phyloP scores from a whole-genome alignment of 768 basidiomycete species.

The Mycena amicta region DNA sequence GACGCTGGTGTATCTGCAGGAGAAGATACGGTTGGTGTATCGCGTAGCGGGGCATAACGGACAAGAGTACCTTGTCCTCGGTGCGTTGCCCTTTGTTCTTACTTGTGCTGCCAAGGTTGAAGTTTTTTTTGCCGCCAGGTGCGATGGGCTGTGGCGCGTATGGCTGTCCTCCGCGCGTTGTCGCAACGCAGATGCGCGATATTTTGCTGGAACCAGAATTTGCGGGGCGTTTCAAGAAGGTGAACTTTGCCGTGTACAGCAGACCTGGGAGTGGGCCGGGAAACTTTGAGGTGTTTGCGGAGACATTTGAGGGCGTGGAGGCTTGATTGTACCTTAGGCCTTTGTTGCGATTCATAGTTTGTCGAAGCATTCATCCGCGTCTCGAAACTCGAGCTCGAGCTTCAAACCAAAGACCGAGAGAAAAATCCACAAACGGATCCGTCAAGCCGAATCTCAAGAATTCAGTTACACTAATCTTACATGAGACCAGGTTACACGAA shows the following conservation, averaged over 20 bases:
- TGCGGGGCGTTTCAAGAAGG: constrained; percentile 40
- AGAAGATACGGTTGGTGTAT: constrained; percentile 46
- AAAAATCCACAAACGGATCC: too few species aligned
- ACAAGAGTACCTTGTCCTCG: constrained; percentile 40
- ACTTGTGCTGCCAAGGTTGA: too few species aligned
- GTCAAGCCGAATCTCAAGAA: too few species aligned
- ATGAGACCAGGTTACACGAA: too few species aligned
- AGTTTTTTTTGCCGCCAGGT: too few species aligned
- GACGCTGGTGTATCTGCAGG: constrained; percentile 38
- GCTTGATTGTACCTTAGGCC: too few species aligned
- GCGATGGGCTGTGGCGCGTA: constrained; percentile 52
- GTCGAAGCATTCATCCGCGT: too few species aligned
- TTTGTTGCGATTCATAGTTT: too few species aligned
- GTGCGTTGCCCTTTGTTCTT: too few species aligned
- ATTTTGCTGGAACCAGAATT: constrained; percentile 46
- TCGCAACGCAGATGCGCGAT: constrained; percentile 44
- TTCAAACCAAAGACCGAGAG: too few species aligned
- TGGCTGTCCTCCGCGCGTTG: constrained; percentile 40
- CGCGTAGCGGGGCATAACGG: constrained; percentile 44
- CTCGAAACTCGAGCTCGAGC: too few species aligned
- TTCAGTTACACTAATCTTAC: too few species aligned
- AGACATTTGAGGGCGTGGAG: constrained; percentile 29
- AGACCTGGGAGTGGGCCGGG: constrained; percentile 27
- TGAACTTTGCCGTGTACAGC: constrained; percentile 47
- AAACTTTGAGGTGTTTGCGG: constrained; percentile 42